A percentile compares a stretch with the other conserved stretches of the same genome.
Evolutionary conservation across 1,139 yeast genomes (phyloP).

Genomic region (Oligophagozyma castellii): DNA sequence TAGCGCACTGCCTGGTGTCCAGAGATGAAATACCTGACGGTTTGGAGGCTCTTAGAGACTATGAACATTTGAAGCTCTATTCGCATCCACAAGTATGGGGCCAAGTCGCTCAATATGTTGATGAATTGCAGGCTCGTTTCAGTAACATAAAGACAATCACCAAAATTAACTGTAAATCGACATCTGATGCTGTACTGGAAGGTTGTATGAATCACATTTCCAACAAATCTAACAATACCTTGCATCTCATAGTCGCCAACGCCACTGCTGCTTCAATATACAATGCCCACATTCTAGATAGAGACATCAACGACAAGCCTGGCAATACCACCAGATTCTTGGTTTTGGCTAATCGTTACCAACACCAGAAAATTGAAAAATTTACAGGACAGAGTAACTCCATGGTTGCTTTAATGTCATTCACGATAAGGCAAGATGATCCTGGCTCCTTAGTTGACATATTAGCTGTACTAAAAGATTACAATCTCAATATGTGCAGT

Average conservation of each 20-base stretch:
- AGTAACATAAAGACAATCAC: slow-evolving; percentile 10
- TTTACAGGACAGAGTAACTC: slow-evolving; percentile 6
- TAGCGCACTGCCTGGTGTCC: slow-evolving; percentile 64
- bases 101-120: slow-evolving; percentile 53
- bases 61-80: slow-evolving; percentile 43
- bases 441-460: slow-evolving; percentile 70
- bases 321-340: slow-evolving; percentile 80
- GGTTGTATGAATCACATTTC: slow-evolving; percentile 26
- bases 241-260: slow-evolving; percentile 45
- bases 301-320: slow-evolving; percentile 52
- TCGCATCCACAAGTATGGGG: slow-evolving; percentile 99
- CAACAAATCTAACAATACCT: slow-evolving; percentile 21
- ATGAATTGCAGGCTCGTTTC: slow-evolving; percentile 29
- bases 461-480: slow-evolving; percentile 41
- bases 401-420: slow-evolving; percentile 42
- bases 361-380: slow-evolving; percentile 1
- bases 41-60: slow-evolving; percentile 21
- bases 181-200: slow-evolving; percentile 70
- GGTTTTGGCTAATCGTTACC: slow-evolving; percentile 30
- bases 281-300: slow-evolving; percentile 40
- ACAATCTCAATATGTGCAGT: slow-evolving; percentile 52
- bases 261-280: slow-evolving; percentile 52
- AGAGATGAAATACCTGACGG: slow-evolving; percentile 23
- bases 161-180: slow-evolving; percentile 56
- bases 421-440: slow-evolving; percentile 50